These are phyloP conservation scores for Hypoxylon sp. DNA, from an alignment of 2,329 filamentous ascomycete genomes.

Conservation along the genomic window DNA sequence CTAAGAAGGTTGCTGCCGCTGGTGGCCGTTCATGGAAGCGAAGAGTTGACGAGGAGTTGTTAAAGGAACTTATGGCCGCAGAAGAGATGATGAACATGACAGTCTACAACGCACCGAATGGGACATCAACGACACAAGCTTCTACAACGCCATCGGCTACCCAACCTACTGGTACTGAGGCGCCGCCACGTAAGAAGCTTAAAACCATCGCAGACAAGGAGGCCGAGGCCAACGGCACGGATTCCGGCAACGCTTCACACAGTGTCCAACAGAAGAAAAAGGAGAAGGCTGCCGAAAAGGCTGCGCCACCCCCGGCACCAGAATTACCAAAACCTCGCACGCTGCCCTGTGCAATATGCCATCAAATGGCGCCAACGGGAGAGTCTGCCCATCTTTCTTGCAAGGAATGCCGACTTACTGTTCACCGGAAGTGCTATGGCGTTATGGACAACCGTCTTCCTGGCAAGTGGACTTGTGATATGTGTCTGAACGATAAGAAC, in stretches of 20 bases:
- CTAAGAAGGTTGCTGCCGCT: conserved; percentile 85
- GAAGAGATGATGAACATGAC: conserved; percentile 71
- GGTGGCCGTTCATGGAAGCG: conserved; percentile 89
- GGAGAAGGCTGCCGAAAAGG: conserved; percentile 71
- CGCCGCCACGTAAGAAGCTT: conserved; percentile 73
- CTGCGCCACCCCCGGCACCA: conserved; percentile 75
- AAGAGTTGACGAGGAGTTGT: conserved; percentile 90
- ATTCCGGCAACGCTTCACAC: conserved; percentile 61
- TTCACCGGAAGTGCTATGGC: conserved; percentile 95
- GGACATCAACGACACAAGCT: conserved; percentile 51
- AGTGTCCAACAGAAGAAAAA: conserved; percentile 69
- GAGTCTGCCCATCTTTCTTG: conserved; percentile 81
- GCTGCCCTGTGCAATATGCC: conserved; percentile 89
- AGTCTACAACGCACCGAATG: conserved; percentile 57
- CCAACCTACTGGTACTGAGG: conserved; percentile 61
- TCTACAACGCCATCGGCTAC: conserved; percentile 51
- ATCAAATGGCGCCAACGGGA: conserved; percentile 77
- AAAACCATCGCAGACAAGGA: conserved; percentile 70
- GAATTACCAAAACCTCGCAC: conserved; percentile 83
- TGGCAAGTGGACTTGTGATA: conserved; percentile 94
- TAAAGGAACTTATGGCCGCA: conserved; percentile 78
- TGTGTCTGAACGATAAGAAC: conserved; percentile 93
- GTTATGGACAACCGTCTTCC: conserved; percentile 77
- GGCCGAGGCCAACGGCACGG: conserved; percentile 62
- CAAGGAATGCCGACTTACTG: conserved; percentile 88